Evolutionary conservation across 164 flowering plant species (phyloP).

Genomic region (Vitis amurensis): DNA sequence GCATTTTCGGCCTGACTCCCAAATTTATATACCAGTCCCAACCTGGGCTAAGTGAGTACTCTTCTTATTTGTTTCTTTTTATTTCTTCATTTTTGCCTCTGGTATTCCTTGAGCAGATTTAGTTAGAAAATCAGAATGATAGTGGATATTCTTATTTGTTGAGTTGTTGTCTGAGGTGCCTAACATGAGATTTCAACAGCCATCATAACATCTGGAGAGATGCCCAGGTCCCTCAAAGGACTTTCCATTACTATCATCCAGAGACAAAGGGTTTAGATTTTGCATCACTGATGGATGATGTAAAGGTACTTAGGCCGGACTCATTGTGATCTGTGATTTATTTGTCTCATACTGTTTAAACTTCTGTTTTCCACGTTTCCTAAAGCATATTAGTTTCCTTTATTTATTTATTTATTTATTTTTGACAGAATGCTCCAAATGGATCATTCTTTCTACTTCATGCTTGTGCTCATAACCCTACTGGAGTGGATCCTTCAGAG

Average conservation of each 20-base stretch:
- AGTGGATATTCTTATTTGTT: not conserved
- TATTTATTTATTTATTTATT: no score
- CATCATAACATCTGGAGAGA: constrained; percentile 98
- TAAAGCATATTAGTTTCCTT: no score
- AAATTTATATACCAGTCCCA: constrained; percentile 91
- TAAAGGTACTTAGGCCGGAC: constrained; percentile 50
- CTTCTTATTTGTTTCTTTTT: not conserved
- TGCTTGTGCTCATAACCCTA: constrained; percentile 99
- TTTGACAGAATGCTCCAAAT: constrained; percentile 80
- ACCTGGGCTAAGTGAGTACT: constrained; percentile 90
- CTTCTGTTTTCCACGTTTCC: not conserved
- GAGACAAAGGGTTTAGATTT: constrained; percentile 81
- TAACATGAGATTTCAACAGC: constrained; percentile 40
- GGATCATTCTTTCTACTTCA: constrained; percentile 95
- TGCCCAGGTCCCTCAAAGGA: constrained; percentile 80
- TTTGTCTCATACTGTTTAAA: not conserved
- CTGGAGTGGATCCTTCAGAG: constrained; percentile 97
- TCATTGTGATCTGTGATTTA: not conserved
- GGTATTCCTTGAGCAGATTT: not conserved
- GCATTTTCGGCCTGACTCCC: constrained; percentile 86
- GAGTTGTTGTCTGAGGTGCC: not conserved
- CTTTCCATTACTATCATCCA: constrained; percentile 88
- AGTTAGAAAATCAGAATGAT: not conserved
- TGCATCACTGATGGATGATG: constrained; percentile 77
- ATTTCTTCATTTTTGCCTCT: not conserved